phyloP scores from a whole-genome alignment of 2,329 filamentous ascomycete species.

The Gliomastix tumulicola region DNA sequence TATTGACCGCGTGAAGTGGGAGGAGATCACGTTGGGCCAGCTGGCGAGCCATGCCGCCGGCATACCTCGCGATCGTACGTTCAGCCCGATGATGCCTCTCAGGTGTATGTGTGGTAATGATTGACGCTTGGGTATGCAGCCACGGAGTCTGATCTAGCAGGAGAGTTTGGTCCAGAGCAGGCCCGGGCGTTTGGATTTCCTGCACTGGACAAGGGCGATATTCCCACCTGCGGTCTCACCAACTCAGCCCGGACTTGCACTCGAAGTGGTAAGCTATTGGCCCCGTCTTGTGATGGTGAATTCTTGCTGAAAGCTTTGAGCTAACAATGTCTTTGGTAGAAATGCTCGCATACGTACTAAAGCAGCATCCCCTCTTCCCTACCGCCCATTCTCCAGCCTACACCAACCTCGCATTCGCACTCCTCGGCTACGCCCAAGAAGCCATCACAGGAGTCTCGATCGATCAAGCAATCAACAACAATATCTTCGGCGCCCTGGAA shows the following conservation, averaged over 20 bases:
- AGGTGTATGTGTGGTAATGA: no score
- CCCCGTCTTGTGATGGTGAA: no score
- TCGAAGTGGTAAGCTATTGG: neutral
- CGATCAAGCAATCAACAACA: conserved; percentile 15
- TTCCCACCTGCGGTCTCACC: conserved; percentile 1
- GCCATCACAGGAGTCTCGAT: conserved; percentile 23
- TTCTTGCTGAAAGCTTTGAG: neutral
- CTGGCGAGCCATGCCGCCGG: conserved; percentile 27
- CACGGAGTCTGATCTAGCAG: conserved; percentile 1
- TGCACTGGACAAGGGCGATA: neutral
- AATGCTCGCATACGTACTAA: neutral
- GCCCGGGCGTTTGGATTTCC: neutral
- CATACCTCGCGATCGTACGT: conserved; percentile 24
- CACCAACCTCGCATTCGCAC: conserved; percentile 26
- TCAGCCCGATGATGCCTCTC: no score
- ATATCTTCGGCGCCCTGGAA: conserved; percentile 19
- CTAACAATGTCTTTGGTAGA: conserved; percentile 1
- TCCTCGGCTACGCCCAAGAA: conserved; percentile 29
- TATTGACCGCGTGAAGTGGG: conserved; percentile 18
- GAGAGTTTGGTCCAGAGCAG: neutral
- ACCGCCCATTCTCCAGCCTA: conserved; percentile 23
- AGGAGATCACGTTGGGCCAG: conserved; percentile 25
- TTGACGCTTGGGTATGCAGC: conserved; percentile 1
- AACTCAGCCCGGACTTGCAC: neutral
- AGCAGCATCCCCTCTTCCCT: conserved; percentile 18